Percentiles rank a stretch among this genome's conserved stretches.
Conservation (phyloP, 257 asterid genomes). For the Pogostemon cablin region DNA sequence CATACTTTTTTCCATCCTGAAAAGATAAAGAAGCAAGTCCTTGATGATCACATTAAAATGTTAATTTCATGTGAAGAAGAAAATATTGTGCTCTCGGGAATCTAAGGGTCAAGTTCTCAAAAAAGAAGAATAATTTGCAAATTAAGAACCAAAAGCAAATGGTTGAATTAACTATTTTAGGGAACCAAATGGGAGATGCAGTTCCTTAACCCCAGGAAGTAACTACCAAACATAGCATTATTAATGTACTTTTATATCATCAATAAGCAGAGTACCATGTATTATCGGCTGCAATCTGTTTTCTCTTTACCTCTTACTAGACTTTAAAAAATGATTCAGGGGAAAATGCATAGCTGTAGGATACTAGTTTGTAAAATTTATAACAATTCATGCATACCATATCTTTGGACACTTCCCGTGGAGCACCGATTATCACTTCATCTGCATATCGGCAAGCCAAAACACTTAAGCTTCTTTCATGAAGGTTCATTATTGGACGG, state of each 20-base stretch:
- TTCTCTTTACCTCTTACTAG: slow-evolving; percentile 23
- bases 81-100: neutral
- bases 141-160: slow-evolving; percentile 14
- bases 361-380: slow-evolving; percentile 14
- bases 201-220: neutral
- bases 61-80: neutral
- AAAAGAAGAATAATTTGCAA: slow-evolving; percentile 6
- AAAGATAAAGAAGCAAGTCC: slow-evolving; percentile 18
- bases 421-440: slow-evolving; percentile 99
- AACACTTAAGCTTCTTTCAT: slow-evolving; percentile 97
- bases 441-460: slow-evolving; percentile 96
- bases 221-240: neutral
- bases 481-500: slow-evolving; percentile 99
- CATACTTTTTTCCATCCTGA: neutral
- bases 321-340: slow-evolving; percentile 17
- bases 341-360: slow-evolving; percentile 11
- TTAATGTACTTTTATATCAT: neutral
- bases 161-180: slow-evolving; percentile 5
- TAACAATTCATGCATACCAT: slow-evolving; percentile 57
- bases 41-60: slow-evolving; percentile 11
- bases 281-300: neutral
- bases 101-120: neutral
- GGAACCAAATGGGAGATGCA: slow-evolving; percentile 5
- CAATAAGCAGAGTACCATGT: neutral
- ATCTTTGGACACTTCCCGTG: slow-evolving; percentile 95